A percentile compares a stretch with the other conserved stretches of the same genome.
phyloP scores from a whole-genome alignment of 306 rosid species.

The Pyrus pyrifolia region DNA sequence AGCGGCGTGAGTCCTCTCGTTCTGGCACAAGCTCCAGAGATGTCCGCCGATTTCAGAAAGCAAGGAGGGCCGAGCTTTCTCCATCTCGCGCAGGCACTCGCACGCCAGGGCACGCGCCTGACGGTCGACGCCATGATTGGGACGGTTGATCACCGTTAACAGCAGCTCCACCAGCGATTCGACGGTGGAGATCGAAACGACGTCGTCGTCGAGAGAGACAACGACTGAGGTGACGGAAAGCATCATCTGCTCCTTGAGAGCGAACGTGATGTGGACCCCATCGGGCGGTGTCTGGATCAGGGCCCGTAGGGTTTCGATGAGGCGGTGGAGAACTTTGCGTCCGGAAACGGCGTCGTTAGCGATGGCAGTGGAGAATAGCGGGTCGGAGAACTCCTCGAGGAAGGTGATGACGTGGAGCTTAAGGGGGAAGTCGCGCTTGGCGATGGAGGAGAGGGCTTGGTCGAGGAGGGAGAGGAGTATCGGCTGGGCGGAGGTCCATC shows the following conservation, averaged over 20 bases:
- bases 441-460: slow-evolving; percentile 54
- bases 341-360: neutral
- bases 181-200: slow-evolving; percentile 9
- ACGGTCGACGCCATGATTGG: slow-evolving; percentile 63
- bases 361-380: slow-evolving; percentile 21
- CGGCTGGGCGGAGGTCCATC: slow-evolving; percentile 44
- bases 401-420: slow-evolving; percentile 60
- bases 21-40: slow-evolving; percentile 82
- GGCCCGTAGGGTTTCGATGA: slow-evolving; percentile 52
- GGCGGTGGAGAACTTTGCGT: slow-evolving; percentile 34
- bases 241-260: slow-evolving; percentile 78
- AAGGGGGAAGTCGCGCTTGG: slow-evolving; percentile 62
- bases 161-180: slow-evolving; percentile 59
- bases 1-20: slow-evolving; percentile 83
- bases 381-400: slow-evolving; percentile 67
- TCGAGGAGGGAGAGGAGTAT: slow-evolving; percentile 38
- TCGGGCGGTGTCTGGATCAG: slow-evolving; percentile 58
- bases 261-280: slow-evolving; percentile 34
- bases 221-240: slow-evolving; percentile 68
- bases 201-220: slow-evolving; percentile 34
- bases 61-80: slow-evolving; percentile 57
- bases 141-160: slow-evolving; percentile 67
- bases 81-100: slow-evolving; percentile 87
- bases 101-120: slow-evolving; percentile 71
- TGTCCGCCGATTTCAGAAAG: slow-evolving; percentile 80